Conservation (phyloP, 495 filamentous ascomycete species). For the Neurospora sp. region DNA sequence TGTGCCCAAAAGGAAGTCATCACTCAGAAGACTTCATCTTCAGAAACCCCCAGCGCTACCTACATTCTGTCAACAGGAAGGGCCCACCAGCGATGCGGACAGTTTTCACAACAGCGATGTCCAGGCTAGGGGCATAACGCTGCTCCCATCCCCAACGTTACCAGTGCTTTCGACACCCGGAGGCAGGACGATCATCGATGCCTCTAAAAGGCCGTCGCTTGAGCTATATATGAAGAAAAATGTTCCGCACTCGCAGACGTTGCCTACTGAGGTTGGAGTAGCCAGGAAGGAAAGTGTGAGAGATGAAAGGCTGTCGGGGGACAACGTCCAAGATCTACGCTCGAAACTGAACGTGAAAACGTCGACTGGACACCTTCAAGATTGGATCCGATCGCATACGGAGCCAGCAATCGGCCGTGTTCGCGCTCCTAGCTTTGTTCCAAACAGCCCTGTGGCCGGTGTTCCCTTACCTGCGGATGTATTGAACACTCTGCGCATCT, state of each 20-base stretch:
- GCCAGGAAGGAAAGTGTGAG: background rate
- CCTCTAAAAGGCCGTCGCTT: conserved; percentile 10
- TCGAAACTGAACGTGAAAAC: background rate
- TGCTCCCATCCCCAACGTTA: background rate
- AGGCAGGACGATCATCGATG: conserved; percentile 14
- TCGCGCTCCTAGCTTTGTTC: background rate
- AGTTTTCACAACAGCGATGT: background rate
- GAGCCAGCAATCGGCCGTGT: background rate
- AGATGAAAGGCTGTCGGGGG: background rate
- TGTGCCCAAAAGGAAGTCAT: conserved; percentile 9
- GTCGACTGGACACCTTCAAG: background rate
- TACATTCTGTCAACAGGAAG: background rate
- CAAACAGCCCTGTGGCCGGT: conserved; percentile 2
- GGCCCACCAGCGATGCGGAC: background rate
- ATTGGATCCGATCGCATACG: background rate
- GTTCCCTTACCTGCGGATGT: conserved; percentile 32
- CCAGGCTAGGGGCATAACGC: background rate
- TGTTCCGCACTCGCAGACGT: background rate
- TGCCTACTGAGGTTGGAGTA: background rate
- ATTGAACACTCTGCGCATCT: conserved; percentile 30
- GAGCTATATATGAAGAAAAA: background rate
- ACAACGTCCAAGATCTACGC: background rate
- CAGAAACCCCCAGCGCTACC: background rate
- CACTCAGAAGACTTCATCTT: background rate
- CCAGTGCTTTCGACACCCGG: conserved; percentile 5